phyloP scores from a whole-genome alignment of 306 rosid genomes.

The Prinsepia uniflora region DNA sequence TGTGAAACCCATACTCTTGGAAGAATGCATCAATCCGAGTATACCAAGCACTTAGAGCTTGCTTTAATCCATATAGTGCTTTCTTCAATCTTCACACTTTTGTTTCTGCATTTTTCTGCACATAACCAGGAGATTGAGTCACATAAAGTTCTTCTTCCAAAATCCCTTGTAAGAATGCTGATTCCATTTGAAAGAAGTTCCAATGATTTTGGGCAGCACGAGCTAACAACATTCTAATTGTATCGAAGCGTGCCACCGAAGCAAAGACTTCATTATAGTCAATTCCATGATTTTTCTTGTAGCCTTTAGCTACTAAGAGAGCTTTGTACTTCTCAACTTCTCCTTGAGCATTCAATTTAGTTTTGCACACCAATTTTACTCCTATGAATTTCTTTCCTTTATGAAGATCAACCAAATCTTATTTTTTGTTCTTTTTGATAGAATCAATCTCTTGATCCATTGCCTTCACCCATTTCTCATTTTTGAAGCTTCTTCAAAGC shows the following conservation, averaged over 20 bases:
- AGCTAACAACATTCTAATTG: neutral
- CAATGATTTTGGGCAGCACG: neutral
- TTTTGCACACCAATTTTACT: constrained; percentile 6
- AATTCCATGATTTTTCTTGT: neutral
- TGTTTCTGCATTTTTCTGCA: neutral
- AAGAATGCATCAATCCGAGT: neutral
- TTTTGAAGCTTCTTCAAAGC: neutral
- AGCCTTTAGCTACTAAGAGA: neutral
- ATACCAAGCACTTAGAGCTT: neutral
- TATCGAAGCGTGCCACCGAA: neutral
- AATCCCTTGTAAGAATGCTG: no score
- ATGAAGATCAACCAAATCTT: neutral
- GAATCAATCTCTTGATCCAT: constrained; percentile 2
- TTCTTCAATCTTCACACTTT: no score
- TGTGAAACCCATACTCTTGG: neutral
- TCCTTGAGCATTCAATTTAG: neutral
- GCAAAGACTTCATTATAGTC: neutral
- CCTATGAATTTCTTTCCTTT: neutral
- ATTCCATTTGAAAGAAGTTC: neutral
- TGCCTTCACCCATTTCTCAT: constrained; percentile 9
- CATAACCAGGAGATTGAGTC: neutral
- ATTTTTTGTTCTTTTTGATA: neutral
- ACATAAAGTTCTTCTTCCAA: neutral
- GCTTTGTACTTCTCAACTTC: constrained; percentile 9
- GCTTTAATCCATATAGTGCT: neutral